Conservation (phyloP, 257 asterid genomes). For the Solanum ossicruentum region DNA sequence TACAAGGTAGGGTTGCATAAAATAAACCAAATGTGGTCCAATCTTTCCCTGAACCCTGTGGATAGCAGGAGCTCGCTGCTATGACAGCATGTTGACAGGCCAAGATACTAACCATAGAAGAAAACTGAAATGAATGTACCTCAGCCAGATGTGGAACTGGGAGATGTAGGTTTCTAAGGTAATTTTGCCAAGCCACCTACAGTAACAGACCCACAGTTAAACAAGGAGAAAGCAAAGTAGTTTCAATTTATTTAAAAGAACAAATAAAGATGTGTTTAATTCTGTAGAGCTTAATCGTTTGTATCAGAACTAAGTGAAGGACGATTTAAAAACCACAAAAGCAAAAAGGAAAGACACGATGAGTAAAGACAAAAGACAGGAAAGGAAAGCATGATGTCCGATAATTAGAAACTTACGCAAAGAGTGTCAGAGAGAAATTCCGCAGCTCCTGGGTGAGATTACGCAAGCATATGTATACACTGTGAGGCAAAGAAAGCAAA, state of each 20-base stretch:
- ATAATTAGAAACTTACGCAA: constrained; percentile 56
- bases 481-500: constrained; percentile 16
- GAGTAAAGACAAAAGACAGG: neutral
- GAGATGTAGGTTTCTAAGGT: constrained; percentile 93
- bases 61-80: neutral
- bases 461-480: constrained; percentile 83
- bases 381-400: neutral
- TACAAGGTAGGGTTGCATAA: neutral
- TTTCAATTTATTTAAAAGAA: neutral
- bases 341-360: neutral
- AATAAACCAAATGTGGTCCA: neutral
- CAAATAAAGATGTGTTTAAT: neutral
- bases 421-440: constrained; percentile 69
- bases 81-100: neutral
- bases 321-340: neutral
- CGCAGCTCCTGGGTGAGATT: constrained; percentile 79
- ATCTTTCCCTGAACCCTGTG: neutral
- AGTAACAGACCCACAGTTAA: constrained; percentile 14
- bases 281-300: neutral
- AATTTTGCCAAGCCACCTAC: constrained; percentile 96
- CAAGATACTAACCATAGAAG: neutral
- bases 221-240: constrained; percentile 3
- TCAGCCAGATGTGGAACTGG: constrained; percentile 98
- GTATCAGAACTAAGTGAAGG: neutral
- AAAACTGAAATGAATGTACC: constrained; percentile 25